Evolutionary conservation across 495 filamentous ascomycete genomes (phyloP), one percentile per base, ranked within the genome.

Genomic region (Aspergillus kassunensis): DNA sequence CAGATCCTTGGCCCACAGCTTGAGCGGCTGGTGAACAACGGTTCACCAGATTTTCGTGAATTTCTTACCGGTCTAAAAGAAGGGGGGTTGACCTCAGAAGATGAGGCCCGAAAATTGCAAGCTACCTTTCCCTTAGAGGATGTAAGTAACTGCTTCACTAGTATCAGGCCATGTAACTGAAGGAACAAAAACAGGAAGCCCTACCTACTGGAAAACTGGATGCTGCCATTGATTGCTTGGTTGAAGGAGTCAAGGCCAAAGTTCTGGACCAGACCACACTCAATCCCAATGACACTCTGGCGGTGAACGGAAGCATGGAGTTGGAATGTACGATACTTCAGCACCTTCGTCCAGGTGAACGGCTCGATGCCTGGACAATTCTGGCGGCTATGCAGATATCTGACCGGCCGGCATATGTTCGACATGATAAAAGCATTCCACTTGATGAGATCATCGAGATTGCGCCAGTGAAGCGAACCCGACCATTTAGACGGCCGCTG

Each of bases 251-350:
- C 43, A 33, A 34, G 31, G 27, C 43, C 23, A 31, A 33, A 19
- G 25, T 45, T 11, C 33, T 45, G 9, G 29, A 33, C 20, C 24
- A 45, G 25, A 33, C 9, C 13, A 18, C 9, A 33, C 23, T 20
- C 24, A 19, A 19, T n/a, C 23, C 23, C 11, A 6, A 45, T 20
- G 24, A 45, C 16, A 31, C 43, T 4, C n/a, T 45, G 23, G 25
- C 24, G 3, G 25, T 45, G 9, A 45, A 45, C 33, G 13, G 43
- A 45, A 45, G 43, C 25, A 33, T 45, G 25, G 43, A 45, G 25
- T 11, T 45, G 16, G 43, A 30, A 34, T 34, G 10, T 34, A 34
- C 10, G n/a, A 34, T 33, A 33, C 9, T 33, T 33, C 13, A 33
- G 30, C 12, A 33, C 30, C 30, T 33, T 11, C 13, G 12, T 33